These are phyloP conservation scores for Candida multigemmis DNA, from an alignment of 805 yeast species.

Conservation along the genomic window DNA sequence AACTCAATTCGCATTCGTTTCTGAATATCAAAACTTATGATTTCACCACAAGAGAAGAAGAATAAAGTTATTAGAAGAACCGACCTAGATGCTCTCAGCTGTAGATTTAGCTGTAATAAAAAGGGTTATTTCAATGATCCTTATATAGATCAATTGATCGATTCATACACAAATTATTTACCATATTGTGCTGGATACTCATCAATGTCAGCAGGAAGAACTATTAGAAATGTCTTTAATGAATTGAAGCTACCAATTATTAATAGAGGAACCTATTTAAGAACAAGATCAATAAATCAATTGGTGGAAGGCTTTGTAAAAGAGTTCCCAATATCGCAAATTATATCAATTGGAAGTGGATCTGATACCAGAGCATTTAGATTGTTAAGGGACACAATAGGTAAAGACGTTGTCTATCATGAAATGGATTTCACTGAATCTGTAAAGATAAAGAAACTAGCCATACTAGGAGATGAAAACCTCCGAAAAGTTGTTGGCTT, in stretches of 20 bases:
- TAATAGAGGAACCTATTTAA: constrained; percentile 60
- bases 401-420: constrained; percentile 29
- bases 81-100: constrained; percentile 64
- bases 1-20: too few relatives aligned
- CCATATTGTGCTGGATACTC: constrained; percentile 31
- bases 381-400: constrained; percentile 27
- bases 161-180: constrained; percentile 26
- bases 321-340: constrained; percentile 29
- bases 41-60: constrained; percentile 23
- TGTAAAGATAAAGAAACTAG: constrained; percentile 39
- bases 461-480: constrained; percentile 25
- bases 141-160: constrained; percentile 21
- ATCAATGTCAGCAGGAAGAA: constrained; percentile 28
- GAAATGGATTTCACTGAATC: constrained; percentile 62
- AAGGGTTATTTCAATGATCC: constrained; percentile 40
- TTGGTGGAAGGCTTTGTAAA: constrained; percentile 34
- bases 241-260: constrained; percentile 53
- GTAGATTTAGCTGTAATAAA: constrained; percentile 44
- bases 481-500: constrained; percentile 17
- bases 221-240: constrained; percentile 27
- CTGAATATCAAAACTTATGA: too few relatives aligned
- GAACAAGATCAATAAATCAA: constrained; percentile 45
- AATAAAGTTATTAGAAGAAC: constrained; percentile 47
- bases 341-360: constrained; percentile 73
- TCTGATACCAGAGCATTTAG: constrained; percentile 64